phyloP scores from a whole-genome alignment of 352 stramenopile genomes.

The Phytophthora capsici region DNA sequence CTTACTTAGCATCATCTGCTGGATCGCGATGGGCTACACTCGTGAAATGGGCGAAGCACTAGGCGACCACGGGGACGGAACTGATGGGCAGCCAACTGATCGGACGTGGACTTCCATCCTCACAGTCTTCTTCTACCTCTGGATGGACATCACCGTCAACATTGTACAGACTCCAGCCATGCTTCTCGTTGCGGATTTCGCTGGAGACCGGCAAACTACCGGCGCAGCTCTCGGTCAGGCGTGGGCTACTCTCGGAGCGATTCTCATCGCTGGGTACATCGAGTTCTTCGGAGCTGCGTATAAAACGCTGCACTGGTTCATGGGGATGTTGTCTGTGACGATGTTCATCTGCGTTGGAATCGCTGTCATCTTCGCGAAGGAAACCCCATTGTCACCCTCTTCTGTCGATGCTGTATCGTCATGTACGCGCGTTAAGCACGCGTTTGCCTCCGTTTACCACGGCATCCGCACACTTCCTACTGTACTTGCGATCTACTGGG shows the following conservation, averaged over 20 bases:
- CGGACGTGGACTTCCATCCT: conserved; percentile 56
- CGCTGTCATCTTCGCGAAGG: conserved; percentile 37
- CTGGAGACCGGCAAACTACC: conserved; percentile 57
- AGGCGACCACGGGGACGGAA: conserved; percentile 43
- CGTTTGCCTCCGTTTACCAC: conserved; percentile 39
- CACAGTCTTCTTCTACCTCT: conserved; percentile 60
- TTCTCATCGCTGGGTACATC: conserved; percentile 59
- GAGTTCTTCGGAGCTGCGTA: conserved; percentile 52
- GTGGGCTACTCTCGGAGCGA: conserved; percentile 47
- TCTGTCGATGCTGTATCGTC: conserved; percentile 16
- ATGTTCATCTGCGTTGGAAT: conserved; percentile 45
- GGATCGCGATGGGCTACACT: conserved; percentile 64
- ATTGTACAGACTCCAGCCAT: conserved; percentile 52
- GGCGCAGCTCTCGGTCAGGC: conserved; percentile 49
- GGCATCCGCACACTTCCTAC: conserved; percentile 38
- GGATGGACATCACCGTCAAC: conserved; percentile 75
- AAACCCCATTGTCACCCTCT: conserved; percentile 31
- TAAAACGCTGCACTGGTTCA: conserved; percentile 49
- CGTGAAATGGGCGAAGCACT: conserved; percentile 52
- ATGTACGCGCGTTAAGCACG: conserved; percentile 30
- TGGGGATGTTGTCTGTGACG: conserved; percentile 49
- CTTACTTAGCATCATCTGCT: conserved; percentile 49
- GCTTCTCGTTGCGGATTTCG: conserved; percentile 62
- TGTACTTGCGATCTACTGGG: conserved; percentile 40
- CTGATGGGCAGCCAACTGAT: conserved; percentile 25